phyloP scores from a whole-genome alignment of 2,329 filamentous ascomycete genomes.

The Botryotinia narcissicola region DNA sequence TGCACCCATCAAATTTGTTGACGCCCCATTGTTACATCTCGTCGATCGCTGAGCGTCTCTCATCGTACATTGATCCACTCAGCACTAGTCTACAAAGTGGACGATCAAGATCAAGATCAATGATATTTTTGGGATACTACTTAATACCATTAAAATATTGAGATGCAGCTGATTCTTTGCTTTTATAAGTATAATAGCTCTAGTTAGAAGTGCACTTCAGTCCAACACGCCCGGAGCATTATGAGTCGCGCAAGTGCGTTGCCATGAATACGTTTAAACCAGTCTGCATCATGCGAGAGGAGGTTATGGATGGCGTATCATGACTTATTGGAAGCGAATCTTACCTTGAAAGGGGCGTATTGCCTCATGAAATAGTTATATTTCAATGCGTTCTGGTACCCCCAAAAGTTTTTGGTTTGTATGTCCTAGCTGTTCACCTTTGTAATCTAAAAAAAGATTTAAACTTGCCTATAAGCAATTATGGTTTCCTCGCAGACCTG shows the following conservation, averaged over 20 bases:
- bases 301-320: background rate
- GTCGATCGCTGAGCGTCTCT: background rate
- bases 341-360: background rate
- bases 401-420: background rate
- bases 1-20: background rate
- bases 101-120: background rate
- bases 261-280: background rate
- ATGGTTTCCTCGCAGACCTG: background rate
- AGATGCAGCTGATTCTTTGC: background rate
- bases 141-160: background rate
- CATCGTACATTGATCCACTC: background rate
- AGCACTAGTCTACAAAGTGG: background rate
- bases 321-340: background rate
- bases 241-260: background rate
- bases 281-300: background rate
- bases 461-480: background rate
- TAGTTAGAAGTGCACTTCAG: background rate
- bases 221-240: background rate
- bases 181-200: background rate
- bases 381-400: background rate
- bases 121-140: background rate
- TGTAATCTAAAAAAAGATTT: background rate
- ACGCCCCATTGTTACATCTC: background rate
- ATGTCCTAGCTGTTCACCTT: background rate
- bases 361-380: background rate